Conservation (phyloP, 2,329 filamentous ascomycete species). For the Ramichloridium luteum region DNA sequence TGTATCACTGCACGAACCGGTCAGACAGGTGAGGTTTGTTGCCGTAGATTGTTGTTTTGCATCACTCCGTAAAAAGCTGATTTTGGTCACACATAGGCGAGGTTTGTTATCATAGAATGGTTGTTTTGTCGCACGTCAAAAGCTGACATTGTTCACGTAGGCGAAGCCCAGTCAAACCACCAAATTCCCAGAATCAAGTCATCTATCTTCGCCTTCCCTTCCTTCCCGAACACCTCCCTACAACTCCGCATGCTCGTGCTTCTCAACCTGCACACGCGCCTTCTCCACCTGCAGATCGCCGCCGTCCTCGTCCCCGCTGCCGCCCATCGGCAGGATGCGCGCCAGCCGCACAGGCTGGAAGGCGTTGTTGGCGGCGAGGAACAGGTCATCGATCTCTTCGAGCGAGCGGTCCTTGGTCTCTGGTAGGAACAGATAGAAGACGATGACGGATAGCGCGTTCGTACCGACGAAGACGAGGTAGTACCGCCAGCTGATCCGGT, state of each 20-base stretch:
- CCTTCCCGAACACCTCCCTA: too few relatives aligned
- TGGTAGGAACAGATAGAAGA: conserved; percentile 19
- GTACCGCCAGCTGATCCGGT: conserved; percentile 35
- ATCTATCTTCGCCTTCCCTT: too few relatives aligned
- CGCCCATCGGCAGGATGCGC: conserved; percentile 13
- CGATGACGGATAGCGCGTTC: conserved; percentile 44
- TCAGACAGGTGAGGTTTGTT: too few relatives aligned
- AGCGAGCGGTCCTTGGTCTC: conserved; percentile 19
- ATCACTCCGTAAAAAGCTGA: too few relatives aligned
- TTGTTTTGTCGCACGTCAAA: too few relatives aligned
- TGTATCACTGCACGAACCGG: too few relatives aligned
- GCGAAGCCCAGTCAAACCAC: too few relatives aligned
- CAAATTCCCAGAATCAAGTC: too few relatives aligned
- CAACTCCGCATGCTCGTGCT: conserved; percentile 9
- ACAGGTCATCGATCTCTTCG: conserved; percentile 22
- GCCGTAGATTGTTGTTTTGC: too few relatives aligned
- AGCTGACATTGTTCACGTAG: too few relatives aligned
- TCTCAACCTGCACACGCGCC: conserved; percentile 5
- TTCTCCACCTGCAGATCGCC: conserved; percentile 11
- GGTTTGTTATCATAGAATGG: too few relatives aligned
- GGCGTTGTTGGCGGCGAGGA: conserved; percentile 13
- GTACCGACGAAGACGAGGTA: conserved; percentile 44
- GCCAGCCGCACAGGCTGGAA: conserved; percentile 15
- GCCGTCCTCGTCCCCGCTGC: conserved; percentile 9
- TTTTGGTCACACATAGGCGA: too few relatives aligned